These are phyloP conservation scores for Pleurotus giganteus DNA, from an alignment of 768 basidiomycete genomes.

Conservation along the genomic window DNA sequence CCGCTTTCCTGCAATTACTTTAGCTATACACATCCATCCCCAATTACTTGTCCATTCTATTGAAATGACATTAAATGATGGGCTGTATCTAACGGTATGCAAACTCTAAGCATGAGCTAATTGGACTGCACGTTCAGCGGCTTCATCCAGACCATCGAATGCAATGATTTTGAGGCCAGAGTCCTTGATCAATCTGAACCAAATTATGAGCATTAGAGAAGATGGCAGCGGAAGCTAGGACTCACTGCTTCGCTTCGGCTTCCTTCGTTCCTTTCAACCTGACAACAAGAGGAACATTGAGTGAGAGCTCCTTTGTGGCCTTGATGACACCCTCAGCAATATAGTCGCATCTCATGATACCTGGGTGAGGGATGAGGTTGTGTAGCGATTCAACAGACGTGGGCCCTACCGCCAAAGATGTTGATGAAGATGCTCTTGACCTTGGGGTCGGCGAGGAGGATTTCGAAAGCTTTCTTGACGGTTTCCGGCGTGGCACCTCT, in stretches of 20 bases:
- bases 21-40: constrained; percentile 21
- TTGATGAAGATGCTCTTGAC: constrained; percentile 99
- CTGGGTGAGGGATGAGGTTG: constrained; percentile 26
- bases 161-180: constrained; percentile 93
- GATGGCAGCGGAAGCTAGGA: constrained; percentile 14
- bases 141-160: constrained; percentile 91
- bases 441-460: constrained; percentile 84
- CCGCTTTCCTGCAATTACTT: constrained; percentile 29
- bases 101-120: constrained; percentile 47
- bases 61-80: constrained; percentile 13
- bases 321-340: constrained; percentile 98
- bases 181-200: constrained; percentile 81
- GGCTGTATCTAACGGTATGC: constrained; percentile 12
- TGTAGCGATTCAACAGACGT: not conserved
- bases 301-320: constrained; percentile 86
- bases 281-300: constrained; percentile 88
- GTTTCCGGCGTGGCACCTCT: constrained; percentile 99
- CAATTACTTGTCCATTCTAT: constrained; percentile 6
- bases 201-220: constrained; percentile 15
- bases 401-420: constrained; percentile 76
- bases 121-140: constrained; percentile 77
- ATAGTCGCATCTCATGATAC: constrained; percentile 99
- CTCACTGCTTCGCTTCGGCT: constrained; percentile 90
- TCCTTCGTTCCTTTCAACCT: constrained; percentile 98
- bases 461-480: constrained; percentile 99